These are phyloP conservation scores for Pezicula carpinea DNA, from an alignment of 2,329 filamentous ascomycete species.

Conservation along the genomic window DNA sequence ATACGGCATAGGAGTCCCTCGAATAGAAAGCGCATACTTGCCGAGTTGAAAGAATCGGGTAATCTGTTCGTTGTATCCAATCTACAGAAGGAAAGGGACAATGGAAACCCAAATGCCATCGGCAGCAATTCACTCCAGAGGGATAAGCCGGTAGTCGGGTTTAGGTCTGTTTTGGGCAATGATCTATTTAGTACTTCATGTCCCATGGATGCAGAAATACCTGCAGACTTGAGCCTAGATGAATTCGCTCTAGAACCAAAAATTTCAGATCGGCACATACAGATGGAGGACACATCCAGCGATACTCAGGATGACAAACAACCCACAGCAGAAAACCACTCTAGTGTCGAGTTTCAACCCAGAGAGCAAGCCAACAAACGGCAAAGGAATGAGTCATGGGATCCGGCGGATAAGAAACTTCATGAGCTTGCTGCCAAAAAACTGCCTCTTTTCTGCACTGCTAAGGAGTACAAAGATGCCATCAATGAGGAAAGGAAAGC, in stretches of 20 bases:
- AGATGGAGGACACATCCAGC: too few species aligned
- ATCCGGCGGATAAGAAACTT: conserved; percentile 5
- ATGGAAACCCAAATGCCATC: background rate
- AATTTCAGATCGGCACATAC: background rate
- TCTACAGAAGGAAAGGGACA: background rate
- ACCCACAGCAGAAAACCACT: background rate
- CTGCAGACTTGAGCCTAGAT: background rate
- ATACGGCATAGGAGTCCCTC: conserved; percentile 12
- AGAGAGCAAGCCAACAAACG: conserved; percentile 2
- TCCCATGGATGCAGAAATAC: background rate
- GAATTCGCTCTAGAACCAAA: background rate
- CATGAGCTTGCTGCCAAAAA: conserved; percentile 6
- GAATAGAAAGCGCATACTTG: conserved; percentile 16
- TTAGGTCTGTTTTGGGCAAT: conserved; percentile 8
- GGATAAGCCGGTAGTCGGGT: background rate
- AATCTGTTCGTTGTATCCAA: conserved; percentile 10
- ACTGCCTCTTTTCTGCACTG: conserved; percentile 6
- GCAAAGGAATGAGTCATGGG: conserved; percentile 7
- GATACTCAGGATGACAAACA: background rate
- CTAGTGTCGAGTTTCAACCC: background rate
- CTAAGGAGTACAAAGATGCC: conserved; percentile 6
- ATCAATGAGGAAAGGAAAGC: conserved; percentile 4
- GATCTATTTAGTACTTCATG: conserved; percentile 14
- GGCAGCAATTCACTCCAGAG: background rate
- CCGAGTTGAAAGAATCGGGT: conserved; percentile 17